Evolutionary conservation across 495 filamentous ascomycete genomes (phyloP).

Genomic region (Tuber microsphaerosporum): DNA sequence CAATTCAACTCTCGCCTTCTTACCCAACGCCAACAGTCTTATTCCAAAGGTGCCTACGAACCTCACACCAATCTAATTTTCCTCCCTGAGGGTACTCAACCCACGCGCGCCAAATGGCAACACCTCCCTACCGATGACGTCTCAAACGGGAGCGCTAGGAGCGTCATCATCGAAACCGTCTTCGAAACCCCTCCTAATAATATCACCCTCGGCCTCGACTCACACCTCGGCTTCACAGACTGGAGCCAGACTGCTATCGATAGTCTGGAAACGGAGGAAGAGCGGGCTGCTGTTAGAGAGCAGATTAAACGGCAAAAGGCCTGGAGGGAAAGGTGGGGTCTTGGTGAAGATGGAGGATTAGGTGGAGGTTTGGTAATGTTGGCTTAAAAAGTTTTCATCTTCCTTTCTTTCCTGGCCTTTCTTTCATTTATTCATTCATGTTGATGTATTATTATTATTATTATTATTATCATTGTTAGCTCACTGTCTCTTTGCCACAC

Average conservation of each 20-base stretch:
- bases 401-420: neutral
- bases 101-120: constrained; percentile 77
- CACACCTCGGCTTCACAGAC: constrained; percentile 30
- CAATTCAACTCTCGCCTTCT: constrained; percentile 70
- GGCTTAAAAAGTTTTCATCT: neutral
- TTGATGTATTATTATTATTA: neutral
- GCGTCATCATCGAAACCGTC: constrained; percentile 30
- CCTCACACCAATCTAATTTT: constrained; percentile 86
- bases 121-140: constrained; percentile 44
- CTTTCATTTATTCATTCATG: neutral
- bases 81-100: constrained; percentile 81
- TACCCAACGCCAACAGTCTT: constrained; percentile 56
- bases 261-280: constrained; percentile 35
- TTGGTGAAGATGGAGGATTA: neutral
- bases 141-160: neutral
- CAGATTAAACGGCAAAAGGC: neutral
- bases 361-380: neutral
- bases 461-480: neutral
- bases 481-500: neutral
- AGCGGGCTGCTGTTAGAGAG: constrained; percentile 32
- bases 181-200: constrained; percentile 26
- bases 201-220: constrained; percentile 22
- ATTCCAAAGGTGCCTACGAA: constrained; percentile 71
- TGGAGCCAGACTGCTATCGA: constrained; percentile 23
- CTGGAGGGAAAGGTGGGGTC: neutral